Evolutionary conservation across 208 protist species (phyloP).

Genomic region (Acanthamoeba sp.): DNA sequence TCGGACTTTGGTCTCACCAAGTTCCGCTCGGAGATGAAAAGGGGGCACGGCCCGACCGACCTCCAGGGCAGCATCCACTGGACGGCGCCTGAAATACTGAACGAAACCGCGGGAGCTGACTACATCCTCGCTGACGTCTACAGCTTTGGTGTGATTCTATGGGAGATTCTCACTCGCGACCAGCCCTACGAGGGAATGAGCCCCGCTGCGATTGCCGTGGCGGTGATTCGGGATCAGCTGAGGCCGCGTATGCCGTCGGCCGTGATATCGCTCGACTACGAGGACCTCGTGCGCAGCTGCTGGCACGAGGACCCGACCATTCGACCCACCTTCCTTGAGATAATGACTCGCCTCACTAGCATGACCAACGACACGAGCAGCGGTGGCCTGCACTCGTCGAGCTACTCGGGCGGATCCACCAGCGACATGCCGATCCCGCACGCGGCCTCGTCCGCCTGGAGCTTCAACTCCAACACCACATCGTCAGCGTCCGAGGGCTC

Average conservation of each 20-base stretch:
- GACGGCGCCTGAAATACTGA: constrained; percentile 28
- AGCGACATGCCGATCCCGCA: background rate
- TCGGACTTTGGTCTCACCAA: constrained; percentile 54
- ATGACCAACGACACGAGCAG: constrained; percentile 6
- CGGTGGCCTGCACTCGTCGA: background rate
- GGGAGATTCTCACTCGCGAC: constrained; percentile 44
- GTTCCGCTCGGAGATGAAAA: constrained; percentile 60
- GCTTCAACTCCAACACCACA: background rate
- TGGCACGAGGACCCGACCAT: constrained; percentile 50
- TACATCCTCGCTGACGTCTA: constrained; percentile 25
- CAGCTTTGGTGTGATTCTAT: constrained; percentile 40
- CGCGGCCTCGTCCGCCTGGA: background rate
- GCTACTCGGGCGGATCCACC: background rate
- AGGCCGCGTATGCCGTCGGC: background rate
- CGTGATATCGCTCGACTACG: background rate
- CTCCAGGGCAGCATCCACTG: constrained; percentile 25
- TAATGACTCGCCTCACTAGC: constrained; percentile 28
- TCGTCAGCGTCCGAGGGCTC: background rate
- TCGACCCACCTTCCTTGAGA: constrained; percentile 38
- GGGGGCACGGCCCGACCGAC: background rate
- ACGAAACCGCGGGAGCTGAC: background rate
- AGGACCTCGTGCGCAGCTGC: background rate
- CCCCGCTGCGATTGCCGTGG: constrained; percentile 55
- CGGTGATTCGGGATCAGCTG: constrained; percentile 58
- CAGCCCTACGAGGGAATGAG: constrained; percentile 62